These are phyloP conservation scores for Jatropha multifida DNA, from an alignment of 441 rosid species.

Conservation along the genomic window DNA sequence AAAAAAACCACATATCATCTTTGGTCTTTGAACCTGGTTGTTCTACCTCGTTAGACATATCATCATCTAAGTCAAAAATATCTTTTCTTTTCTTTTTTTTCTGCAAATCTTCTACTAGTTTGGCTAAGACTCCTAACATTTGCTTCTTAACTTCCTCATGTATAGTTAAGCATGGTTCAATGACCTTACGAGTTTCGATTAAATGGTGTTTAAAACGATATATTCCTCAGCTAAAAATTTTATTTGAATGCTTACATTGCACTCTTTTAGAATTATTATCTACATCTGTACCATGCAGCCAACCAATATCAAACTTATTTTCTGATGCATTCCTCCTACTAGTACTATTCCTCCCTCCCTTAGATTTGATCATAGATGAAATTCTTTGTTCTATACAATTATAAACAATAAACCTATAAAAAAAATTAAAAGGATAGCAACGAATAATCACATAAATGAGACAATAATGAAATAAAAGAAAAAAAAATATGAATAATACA, in stretches of 20 bases:
- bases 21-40: not conserved
- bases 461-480: no score
- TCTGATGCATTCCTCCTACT: not conserved
- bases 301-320: conserved; percentile 14
- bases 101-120: not conserved
- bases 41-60: not conserved
- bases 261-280: not conserved
- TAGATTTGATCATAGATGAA: no score
- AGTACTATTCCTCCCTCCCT: no score
- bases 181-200: not conserved
- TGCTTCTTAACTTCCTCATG: not conserved
- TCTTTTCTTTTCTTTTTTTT: not conserved
- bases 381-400: no score
- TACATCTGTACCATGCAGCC: not conserved
- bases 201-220: conserved; percentile 4
- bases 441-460: no score
- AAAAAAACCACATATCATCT: not conserved
- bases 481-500: no score
- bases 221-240: not conserved
- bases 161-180: not conserved
- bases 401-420: no score
- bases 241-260: not conserved
- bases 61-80: not conserved
- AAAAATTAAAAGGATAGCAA: no score
- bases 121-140: no score